A percentile compares a stretch with the other conserved stretches of the same genome.
phyloP scores from a whole-genome alignment of 2,329 filamentous ascomycete genomes.

The Trichothecium sympodiale region DNA sequence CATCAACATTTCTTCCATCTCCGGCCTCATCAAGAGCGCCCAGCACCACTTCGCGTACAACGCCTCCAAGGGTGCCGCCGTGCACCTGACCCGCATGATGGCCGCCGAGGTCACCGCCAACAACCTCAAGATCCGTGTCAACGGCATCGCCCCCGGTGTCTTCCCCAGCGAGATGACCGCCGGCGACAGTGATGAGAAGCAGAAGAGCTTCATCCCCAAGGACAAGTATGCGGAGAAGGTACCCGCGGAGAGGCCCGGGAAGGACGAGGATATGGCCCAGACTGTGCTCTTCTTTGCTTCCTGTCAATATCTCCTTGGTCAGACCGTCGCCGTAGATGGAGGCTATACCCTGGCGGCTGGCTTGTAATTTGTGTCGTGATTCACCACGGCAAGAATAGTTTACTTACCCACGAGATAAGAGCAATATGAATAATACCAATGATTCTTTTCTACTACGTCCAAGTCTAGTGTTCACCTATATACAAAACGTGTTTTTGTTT shows the following conservation, averaged over 20 bases:
- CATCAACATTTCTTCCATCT: slow-evolving; percentile 59
- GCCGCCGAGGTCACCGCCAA: slow-evolving; percentile 48
- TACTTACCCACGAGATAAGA: too few relatives aligned
- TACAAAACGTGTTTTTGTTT: too few relatives aligned
- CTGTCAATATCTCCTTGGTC: slow-evolving; percentile 33
- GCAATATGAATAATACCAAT: too few relatives aligned
- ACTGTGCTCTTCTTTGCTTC: slow-evolving; percentile 45
- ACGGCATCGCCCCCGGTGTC: slow-evolving; percentile 64
- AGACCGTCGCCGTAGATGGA: slow-evolving; percentile 32
- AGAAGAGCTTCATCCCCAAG: slow-evolving; percentile 48
- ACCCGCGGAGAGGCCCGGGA: slow-evolving; percentile 56
- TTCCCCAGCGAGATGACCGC: slow-evolving; percentile 65
- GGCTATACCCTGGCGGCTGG: slow-evolving; percentile 30
- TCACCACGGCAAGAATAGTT: too few relatives aligned
- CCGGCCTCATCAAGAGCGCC: slow-evolving; percentile 49
- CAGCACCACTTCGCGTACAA: slow-evolving; percentile 59
- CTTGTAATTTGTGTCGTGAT: slow-evolving; percentile 13
- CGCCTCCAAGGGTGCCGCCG: slow-evolving; percentile 51
- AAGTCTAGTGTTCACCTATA: too few relatives aligned
- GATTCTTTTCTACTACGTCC: too few relatives aligned
- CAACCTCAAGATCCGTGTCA: slow-evolving; percentile 53
- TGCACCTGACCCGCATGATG: slow-evolving; percentile 54
- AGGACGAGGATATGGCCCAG: slow-evolving; percentile 58
- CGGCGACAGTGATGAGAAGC: slow-evolving; percentile 28
- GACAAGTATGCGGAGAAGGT: slow-evolving; percentile 49